These are phyloP conservation scores for Moesziomyces sp. DNA, from an alignment of 1,284 basidiomycete genomes.

Conservation along the genomic window DNA sequence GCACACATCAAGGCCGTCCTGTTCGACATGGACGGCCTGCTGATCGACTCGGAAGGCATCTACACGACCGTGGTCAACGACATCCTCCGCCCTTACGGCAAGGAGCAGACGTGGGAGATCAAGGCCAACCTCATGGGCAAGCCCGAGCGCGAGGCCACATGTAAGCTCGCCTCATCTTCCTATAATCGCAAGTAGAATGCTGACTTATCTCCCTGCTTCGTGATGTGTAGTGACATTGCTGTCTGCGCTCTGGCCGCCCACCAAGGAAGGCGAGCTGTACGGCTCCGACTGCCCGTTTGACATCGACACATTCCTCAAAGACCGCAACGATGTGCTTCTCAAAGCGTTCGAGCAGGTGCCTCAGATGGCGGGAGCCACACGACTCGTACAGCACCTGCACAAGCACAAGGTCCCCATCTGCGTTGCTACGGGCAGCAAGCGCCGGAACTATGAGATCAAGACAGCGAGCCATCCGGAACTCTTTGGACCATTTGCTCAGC, in stretches of 20 bases:
- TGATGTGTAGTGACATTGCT: slow-evolving; percentile 50
- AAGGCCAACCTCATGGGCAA: slow-evolving; percentile 67
- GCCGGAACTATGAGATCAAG: slow-evolving; percentile 65
- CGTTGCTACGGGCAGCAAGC: slow-evolving; percentile 66
- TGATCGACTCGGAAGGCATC: slow-evolving; percentile 66
- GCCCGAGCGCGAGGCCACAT: slow-evolving; percentile 64
- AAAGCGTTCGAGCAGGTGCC: slow-evolving; percentile 61
- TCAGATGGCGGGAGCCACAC: slow-evolving; percentile 65
- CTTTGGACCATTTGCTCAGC: slow-evolving; percentile 57
- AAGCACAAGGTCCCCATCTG: slow-evolving; percentile 65
- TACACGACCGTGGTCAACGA: slow-evolving; percentile 67
- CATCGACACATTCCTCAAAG: slow-evolving; percentile 61
- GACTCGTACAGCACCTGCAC: slow-evolving; percentile 63
- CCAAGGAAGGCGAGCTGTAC: slow-evolving; percentile 36
- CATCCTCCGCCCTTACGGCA: slow-evolving; percentile 64
- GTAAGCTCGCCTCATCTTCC: slow-evolving; percentile 12
- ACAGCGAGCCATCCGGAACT: slow-evolving; percentile 50
- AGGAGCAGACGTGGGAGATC: slow-evolving; percentile 68
- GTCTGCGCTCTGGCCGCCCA: slow-evolving; percentile 60
- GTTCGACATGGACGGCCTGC: slow-evolving; percentile 66
- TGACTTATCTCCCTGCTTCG: not conserved
- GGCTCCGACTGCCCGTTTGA: slow-evolving; percentile 62
- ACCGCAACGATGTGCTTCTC: slow-evolving; percentile 58
- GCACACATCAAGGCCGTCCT: slow-evolving; percentile 54
- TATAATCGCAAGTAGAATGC: not conserved